These are phyloP conservation scores for Biancaea sappan DNA, from an alignment of 306 rosid genomes.

Conservation along the genomic window DNA sequence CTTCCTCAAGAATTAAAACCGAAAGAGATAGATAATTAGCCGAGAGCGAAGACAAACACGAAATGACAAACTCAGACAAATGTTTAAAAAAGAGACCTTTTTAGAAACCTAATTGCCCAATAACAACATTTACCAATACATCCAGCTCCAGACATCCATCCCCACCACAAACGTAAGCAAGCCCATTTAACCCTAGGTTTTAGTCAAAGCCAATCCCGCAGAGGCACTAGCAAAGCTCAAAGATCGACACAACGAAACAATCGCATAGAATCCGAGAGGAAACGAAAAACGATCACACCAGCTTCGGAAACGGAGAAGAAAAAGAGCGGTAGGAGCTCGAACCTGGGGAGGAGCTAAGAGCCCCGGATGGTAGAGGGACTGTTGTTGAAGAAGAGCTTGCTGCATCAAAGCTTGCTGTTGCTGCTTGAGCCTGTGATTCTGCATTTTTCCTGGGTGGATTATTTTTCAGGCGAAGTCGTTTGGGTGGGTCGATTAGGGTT, in stretches of 20 bases:
- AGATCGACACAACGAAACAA: background rate
- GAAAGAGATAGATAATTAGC: background rate
- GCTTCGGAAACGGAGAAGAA: background rate
- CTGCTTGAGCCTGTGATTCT: slow-evolving; percentile 96
- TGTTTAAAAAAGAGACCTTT: background rate
- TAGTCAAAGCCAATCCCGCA: background rate
- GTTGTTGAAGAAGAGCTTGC: slow-evolving; percentile 96
- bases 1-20: slow-evolving; percentile 7
- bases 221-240: slow-evolving; percentile 4
- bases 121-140: background rate
- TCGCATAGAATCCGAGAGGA: background rate
- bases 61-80: background rate
- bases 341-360: slow-evolving; percentile 99
- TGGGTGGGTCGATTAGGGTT: slow-evolving; percentile 65
- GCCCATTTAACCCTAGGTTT: slow-evolving; percentile 40
- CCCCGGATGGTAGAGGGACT: slow-evolving; percentile 94
- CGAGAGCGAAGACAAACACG: background rate
- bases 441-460: slow-evolving; percentile 63
- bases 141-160: background rate
- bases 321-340: slow-evolving; percentile 8
- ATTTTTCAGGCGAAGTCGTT: slow-evolving; percentile 38
- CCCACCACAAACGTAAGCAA: background rate
- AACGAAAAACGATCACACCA: background rate
- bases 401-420: slow-evolving; percentile 99
- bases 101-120: background rate